Evolutionary conservation across 345 rosid species (phyloP).

Genomic region (Populus tremula): DNA sequence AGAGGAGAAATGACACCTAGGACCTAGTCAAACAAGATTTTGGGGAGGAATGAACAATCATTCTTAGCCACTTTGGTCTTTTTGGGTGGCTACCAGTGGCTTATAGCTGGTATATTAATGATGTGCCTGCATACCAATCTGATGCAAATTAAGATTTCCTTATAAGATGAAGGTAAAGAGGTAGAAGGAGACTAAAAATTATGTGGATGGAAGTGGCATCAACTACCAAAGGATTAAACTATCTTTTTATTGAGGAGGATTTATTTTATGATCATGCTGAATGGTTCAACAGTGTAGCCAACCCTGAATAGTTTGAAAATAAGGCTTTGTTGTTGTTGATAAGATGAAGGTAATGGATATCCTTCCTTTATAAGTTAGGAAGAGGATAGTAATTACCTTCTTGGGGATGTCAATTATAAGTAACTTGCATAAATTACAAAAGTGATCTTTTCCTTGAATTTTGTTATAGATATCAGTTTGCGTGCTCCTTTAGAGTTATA

Average conservation of each 20-base stretch:
- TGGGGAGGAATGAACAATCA: background rate
- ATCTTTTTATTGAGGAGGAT: background rate
- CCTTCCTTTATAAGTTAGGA: background rate
- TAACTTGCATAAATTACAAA: background rate
- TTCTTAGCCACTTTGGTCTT: background rate
- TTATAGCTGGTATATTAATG: background rate
- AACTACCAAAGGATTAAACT: background rate
- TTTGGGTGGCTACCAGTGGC: background rate
- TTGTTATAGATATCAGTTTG: background rate
- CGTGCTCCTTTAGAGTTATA: background rate
- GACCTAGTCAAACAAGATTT: background rate
- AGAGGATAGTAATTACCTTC: too few relatives aligned
- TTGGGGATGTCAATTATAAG: background rate
- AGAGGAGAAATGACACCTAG: background rate
- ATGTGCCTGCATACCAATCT: background rate
- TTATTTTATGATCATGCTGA: background rate
- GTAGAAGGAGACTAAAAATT: background rate
- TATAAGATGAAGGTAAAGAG: background rate
- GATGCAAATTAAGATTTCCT: background rate
- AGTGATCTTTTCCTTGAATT: background rate
- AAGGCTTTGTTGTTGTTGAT: background rate
- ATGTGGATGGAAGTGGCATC: background rate
- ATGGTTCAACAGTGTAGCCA: background rate
- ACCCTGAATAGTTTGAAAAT: background rate
- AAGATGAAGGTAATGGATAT: background rate